phyloP scores from a whole-genome alignment of 129 eudicot genomes.

The Flaveria sonorensis region DNA sequence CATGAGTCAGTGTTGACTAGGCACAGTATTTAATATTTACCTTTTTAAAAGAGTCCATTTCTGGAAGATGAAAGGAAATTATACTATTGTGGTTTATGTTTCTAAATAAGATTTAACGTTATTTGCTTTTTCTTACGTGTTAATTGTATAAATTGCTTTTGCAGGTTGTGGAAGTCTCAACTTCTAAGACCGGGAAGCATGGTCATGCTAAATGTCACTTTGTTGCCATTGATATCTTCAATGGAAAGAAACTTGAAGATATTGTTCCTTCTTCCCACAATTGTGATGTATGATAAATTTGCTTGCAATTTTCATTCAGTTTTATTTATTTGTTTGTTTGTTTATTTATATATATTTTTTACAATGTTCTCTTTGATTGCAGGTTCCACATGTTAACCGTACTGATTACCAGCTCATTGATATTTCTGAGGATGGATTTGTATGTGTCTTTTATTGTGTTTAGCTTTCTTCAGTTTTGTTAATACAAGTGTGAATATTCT shows the following conservation, averaged over 20 bases:
- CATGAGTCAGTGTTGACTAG: not conserved
- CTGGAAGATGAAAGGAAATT: not conserved
- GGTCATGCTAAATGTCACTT: constrained; percentile 87
- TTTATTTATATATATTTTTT: not conserved
- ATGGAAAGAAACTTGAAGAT: constrained; percentile 75
- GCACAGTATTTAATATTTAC: not conserved
- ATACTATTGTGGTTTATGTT: not conserved
- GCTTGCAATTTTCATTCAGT: not conserved
- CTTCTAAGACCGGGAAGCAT: constrained; percentile 79
- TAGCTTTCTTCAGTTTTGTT: not conserved
- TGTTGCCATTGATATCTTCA: constrained; percentile 74
- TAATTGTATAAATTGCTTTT: not conserved
- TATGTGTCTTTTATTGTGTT: constrained; percentile 17
- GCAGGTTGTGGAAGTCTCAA: constrained; percentile 82
- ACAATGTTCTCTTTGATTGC: constrained; percentile 8
- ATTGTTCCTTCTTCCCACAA: constrained; percentile 83
- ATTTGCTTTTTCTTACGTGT: not conserved
- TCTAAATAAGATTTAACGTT: not conserved
- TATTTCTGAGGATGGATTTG: constrained; percentile 72
- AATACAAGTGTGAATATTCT: not conserved
- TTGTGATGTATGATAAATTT: constrained; percentile 52
- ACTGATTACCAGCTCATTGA: constrained; percentile 74
- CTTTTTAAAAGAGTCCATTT: not conserved
- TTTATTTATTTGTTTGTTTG: not conserved
- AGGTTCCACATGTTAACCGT: constrained; percentile 77